phyloP scores from a whole-genome alignment of 1,284 basidiomycete genomes.

The Peniophora sp. region DNA sequence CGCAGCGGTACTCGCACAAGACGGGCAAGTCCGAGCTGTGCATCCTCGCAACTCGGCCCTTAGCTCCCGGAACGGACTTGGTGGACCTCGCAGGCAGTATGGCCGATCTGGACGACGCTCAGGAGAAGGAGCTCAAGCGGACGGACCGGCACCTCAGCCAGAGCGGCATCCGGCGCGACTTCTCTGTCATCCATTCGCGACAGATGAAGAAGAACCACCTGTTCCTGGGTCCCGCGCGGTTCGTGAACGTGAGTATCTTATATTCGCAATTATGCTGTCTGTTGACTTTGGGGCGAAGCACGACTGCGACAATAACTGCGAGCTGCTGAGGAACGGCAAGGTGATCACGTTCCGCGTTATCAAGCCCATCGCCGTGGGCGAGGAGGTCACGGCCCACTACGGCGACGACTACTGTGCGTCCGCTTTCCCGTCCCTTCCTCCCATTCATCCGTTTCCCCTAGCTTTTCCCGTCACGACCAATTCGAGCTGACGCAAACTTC shows the following conservation, averaged over 20 bases:
- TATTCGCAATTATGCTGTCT: not conserved
- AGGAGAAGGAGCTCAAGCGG: conserved; percentile 74
- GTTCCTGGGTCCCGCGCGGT: conserved; percentile 87
- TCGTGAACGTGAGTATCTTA: conserved; percentile 73
- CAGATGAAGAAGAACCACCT: conserved; percentile 89
- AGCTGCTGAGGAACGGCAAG: conserved; percentile 78
- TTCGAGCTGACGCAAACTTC: conserved; percentile 1
- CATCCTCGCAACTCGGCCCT: conserved; percentile 74
- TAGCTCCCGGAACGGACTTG: conserved; percentile 67
- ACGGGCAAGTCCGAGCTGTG: conserved; percentile 89
- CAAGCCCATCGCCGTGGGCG: conserved; percentile 71
- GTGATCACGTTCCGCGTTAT: conserved; percentile 87
- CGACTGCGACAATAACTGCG: conserved; percentile 86
- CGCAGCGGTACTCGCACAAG: conserved; percentile 72
- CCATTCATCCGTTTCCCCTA: conserved; percentile 29
- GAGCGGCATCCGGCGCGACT: conserved; percentile 75
- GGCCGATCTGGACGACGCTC: conserved; percentile 75
- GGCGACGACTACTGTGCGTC: conserved; percentile 79
- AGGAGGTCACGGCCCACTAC: conserved; percentile 84
- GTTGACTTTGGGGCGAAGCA: conserved; percentile 54
- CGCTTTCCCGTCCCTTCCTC: conserved; percentile 7
- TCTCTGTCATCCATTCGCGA: conserved; percentile 86
- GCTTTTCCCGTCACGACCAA: conserved; percentile 6
- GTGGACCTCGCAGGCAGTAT: conserved; percentile 82
- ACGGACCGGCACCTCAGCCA: conserved; percentile 53